phyloP scores from a whole-genome alignment of 2,329 filamentous ascomycete species.

The Pseudofabraea citricarpa region DNA sequence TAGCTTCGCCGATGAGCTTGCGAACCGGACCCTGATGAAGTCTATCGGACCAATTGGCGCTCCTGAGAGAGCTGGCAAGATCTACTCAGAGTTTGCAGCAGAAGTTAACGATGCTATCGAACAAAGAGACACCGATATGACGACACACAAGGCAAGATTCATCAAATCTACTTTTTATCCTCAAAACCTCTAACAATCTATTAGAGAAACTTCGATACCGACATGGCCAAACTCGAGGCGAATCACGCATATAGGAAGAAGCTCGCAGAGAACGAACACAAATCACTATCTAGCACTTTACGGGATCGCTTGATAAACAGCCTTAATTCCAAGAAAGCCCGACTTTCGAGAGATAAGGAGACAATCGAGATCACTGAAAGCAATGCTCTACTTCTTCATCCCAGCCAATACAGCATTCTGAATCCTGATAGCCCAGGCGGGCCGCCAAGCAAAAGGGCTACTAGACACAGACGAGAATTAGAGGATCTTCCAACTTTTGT shows the following conservation, averaged over 20 bases:
- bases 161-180: conserved; percentile 3
- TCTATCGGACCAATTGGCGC: conserved; percentile 31
- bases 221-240: conserved; percentile 53
- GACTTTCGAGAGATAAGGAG: conserved; percentile 62
- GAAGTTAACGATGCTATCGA: conserved; percentile 87
- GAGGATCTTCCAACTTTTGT: conserved; percentile 52
- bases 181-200: conserved; percentile 16
- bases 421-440: conserved; percentile 62
- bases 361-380: conserved; percentile 63
- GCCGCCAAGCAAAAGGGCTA: conserved; percentile 58
- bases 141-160: conserved; percentile 68
- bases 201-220: conserved; percentile 60
- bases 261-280: conserved; percentile 58
- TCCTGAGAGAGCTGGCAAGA: conserved; percentile 67
- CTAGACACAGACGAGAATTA: conserved; percentile 49
- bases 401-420: conserved; percentile 62
- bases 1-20: conserved; percentile 23
- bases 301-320: conserved; percentile 64
- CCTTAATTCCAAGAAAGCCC: conserved; percentile 59
- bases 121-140: conserved; percentile 77
- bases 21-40: conserved; percentile 25
- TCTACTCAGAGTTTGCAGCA: conserved; percentile 80
- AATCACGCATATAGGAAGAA: conserved; percentile 58
- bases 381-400: conserved; percentile 60
- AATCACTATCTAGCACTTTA: conserved; percentile 53